These are phyloP conservation scores for Isatis tinctoria DNA, from an alignment of 345 rosid species.

Conservation along the genomic window DNA sequence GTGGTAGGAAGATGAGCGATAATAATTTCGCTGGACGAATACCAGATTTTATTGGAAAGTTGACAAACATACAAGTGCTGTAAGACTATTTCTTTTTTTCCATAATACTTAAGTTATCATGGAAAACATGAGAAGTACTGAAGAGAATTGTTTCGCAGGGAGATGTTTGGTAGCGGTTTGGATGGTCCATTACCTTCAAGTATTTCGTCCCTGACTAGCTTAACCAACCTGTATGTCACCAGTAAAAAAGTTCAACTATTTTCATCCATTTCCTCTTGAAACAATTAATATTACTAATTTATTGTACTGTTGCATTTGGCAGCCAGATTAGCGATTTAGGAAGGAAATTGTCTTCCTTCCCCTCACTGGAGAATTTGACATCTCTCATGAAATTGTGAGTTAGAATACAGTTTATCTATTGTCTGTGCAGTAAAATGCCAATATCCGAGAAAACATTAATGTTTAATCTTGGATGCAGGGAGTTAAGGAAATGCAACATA, in stretches of 20 bases:
- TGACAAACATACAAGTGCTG: no score
- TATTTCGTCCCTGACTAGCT: slow-evolving; percentile 46
- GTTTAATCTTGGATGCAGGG: not conserved
- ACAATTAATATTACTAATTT: not conserved
- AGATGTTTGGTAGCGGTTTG: no score
- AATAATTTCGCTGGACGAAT: slow-evolving; percentile 55
- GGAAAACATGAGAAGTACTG: no score
- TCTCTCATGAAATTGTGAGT: slow-evolving; percentile 62
- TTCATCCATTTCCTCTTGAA: not conserved
- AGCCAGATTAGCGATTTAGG: slow-evolving; percentile 74
- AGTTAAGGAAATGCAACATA: not conserved
- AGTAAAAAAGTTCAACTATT: not conserved
- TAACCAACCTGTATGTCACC: slow-evolving; percentile 53
- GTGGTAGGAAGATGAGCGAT: slow-evolving; percentile 55
- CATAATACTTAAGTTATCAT: no score
- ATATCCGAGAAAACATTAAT: not conserved
- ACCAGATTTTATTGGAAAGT: slow-evolving; percentile 53
- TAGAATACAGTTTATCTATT: not conserved
- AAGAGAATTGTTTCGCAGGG: no score
- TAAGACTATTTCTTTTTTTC: no score
- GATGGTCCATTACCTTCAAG: no score
- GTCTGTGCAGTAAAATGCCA: not conserved
- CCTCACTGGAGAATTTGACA: slow-evolving; percentile 34
- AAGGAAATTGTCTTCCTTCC: slow-evolving; percentile 47
- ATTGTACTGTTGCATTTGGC: not conserved